Evolutionary conservation across 2,329 filamentous ascomycete genomes (phyloP).

Genomic region (Polychaeton citri): DNA sequence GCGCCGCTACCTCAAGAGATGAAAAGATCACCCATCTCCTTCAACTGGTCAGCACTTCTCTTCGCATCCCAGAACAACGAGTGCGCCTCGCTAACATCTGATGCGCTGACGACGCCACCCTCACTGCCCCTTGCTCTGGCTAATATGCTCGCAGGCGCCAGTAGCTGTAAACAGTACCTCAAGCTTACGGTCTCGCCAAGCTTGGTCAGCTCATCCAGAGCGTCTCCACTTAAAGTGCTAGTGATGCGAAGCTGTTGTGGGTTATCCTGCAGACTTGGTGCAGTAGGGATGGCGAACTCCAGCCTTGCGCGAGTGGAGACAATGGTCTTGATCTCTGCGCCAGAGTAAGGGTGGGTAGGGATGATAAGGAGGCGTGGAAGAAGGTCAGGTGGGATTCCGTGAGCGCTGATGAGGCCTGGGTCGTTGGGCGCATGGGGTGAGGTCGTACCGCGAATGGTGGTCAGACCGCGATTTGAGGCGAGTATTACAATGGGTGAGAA

Average conservation of each 20-base stretch:
- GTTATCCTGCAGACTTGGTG: conserved; percentile 19
- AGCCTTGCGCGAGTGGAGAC: conserved; percentile 59
- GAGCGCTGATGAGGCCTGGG: conserved; percentile 59
- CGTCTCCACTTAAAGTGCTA: conserved; percentile 64
- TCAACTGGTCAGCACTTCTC: conserved; percentile 29
- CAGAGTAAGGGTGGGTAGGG: conserved; percentile 78
- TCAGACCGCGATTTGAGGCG: conserved; percentile 90
- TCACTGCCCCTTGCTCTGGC: conserved; percentile 51
- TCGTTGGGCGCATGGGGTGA: conserved; percentile 39
- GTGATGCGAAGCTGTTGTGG: conserved; percentile 52
- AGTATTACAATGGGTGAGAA: conserved; percentile 96
- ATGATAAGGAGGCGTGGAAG: conserved; percentile 89
- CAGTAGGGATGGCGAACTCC: conserved; percentile 22
- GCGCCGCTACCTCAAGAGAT: conserved; percentile 19
- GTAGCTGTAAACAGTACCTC: conserved; percentile 81
- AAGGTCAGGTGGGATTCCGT: conserved; percentile 89
- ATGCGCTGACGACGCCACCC: conserved; percentile 29
- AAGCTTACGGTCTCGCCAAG: conserved; percentile 82
- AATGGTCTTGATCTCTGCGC: conserved; percentile 85
- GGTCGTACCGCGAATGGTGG: conserved; percentile 67
- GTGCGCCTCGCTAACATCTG: conserved; percentile 42
- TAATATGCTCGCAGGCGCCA: conserved; percentile 82
- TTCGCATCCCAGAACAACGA: conserved; percentile 35
- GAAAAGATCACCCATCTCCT: conserved; percentile 17
- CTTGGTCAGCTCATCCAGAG: conserved; percentile 73